phyloP scores from a whole-genome alignment of 345 rosid species.

The Lepidium didymum region DNA sequence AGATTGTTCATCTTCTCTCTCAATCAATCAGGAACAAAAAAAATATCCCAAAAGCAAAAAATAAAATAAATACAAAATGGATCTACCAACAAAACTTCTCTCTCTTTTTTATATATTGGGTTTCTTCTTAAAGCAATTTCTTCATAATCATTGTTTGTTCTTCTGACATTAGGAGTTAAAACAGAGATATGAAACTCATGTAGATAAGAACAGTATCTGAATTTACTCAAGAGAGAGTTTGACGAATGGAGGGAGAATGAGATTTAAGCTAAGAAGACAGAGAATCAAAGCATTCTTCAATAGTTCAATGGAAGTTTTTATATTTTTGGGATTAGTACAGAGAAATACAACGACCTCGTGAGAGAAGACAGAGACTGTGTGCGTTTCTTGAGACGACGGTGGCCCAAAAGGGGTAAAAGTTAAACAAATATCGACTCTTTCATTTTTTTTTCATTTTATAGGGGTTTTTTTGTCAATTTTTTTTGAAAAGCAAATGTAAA shows the following conservation, averaged over 20 bases:
- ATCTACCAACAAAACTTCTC: conserved; percentile 17
- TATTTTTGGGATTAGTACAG: neutral
- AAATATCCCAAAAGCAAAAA: neutral
- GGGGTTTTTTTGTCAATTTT: neutral
- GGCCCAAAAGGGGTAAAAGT: conserved; percentile 5
- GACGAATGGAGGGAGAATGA: neutral
- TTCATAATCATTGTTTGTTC: conserved; percentile 1
- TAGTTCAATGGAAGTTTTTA: conserved; percentile 7
- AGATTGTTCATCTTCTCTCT: conserved; percentile 55
- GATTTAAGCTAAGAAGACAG: conserved; percentile 13
- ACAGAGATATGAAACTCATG: conserved; percentile 16
- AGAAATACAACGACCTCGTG: conserved; percentile 22
- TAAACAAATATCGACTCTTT: neutral
- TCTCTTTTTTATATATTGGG: neutral
- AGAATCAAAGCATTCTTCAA: conserved; percentile 17
- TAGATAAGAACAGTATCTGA: conserved; percentile 15
- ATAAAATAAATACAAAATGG: neutral
- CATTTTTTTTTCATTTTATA: neutral
- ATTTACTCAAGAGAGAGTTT: neutral
- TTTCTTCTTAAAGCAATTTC: conserved; percentile 16
- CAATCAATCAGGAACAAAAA: neutral
- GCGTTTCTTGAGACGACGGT: conserved; percentile 14
- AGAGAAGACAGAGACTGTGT: conserved; percentile 28
- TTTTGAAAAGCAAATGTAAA: neutral
- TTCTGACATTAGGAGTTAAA: conserved; percentile 20